A percentile compares a stretch with the other conserved stretches of the same genome.
Evolutionary conservation across 208 protist genomes (phyloP).

Genomic region (Strigomonas culicis): DNA sequence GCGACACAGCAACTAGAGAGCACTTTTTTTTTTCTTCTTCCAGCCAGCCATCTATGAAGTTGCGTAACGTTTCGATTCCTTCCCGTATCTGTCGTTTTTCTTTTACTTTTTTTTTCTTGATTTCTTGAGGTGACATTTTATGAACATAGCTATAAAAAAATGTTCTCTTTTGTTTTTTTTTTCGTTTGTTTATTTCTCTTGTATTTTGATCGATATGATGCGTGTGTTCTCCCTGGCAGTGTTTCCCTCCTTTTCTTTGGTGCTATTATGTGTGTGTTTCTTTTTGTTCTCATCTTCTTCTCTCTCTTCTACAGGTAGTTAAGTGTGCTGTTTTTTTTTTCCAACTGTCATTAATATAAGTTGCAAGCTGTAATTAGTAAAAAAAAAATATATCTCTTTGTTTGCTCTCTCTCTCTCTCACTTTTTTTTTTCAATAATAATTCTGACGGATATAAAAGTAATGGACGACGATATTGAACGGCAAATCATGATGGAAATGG

Average conservation of each 20-base stretch:
- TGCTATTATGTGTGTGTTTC: constrained; percentile 6
- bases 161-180: constrained; percentile 4
- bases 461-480: constrained; percentile 60
- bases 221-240: not conserved
- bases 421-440: constrained; percentile 22
- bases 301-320: not conserved
- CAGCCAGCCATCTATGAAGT: not conserved
- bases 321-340: constrained; percentile 14
- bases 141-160: not conserved
- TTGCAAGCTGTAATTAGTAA: not conserved
- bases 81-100: constrained; percentile 2
- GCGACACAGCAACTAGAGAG: too few relatives aligned
- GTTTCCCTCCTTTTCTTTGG: not conserved
- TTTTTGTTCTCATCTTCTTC: constrained; percentile 3
- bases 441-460: too few relatives aligned
- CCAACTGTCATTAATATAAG: too few relatives aligned
- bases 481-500: constrained; percentile 81
- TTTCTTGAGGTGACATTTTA: not conserved
- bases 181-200: constrained; percentile 2
- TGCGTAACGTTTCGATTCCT: not conserved
- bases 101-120: not conserved
- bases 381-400: constrained; percentile 10
- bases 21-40: constrained; percentile 9
- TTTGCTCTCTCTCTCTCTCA: not conserved
- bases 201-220: constrained; percentile 5